Evolutionary conservation across 2,329 filamentous ascomycete genomes (phyloP), one percentile per base, ranked within the genome.

Genomic region (Lachnellula suecica): DNA sequence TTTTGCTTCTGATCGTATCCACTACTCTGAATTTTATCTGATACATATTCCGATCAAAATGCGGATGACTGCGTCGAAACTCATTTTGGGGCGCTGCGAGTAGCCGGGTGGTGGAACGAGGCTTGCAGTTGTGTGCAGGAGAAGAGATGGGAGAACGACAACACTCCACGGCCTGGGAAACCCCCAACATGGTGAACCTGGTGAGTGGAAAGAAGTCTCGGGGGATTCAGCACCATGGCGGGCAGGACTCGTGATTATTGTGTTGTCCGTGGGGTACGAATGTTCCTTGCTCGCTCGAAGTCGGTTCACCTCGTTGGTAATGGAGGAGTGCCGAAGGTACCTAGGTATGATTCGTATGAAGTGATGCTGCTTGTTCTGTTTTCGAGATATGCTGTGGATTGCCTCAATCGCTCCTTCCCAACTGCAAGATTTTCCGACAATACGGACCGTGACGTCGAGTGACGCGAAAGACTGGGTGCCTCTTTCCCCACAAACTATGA

Each of bases 391-490:
- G 42, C 42, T 38, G 34, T 5, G 8, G 23, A 35, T 23, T 13
- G 34, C 17, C 43, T 42, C 20, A 15, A 27, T 52, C 17, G 50
- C 44, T 35, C 50, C 40, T 52, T 52, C 50, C 44, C 10, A 43
- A n/a, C 11, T 24, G 22, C 40, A 10, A 24, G 11, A n/a, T 43
- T 25, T 25, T 24, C 22, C 8, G 8, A 15, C 8, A 15, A 37
- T 15, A 37, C 13, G 17, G 22, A 25, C 5, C 20, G 15, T 43
- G 40, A 43, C 22, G 40, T 27, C 22, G 22, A 43, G 40, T 25
- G 22, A 40, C 22, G 40, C 37, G 19, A 10, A 11, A 35, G 15
- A 35, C 8, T 11, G 5, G 17, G 17, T 35, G 31, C 13, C 31
- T 35, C 9, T 15, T 17, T 35, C 31, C 31, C 45, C 34, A 15